Evolutionary conservation across 2,329 filamentous ascomycete species (phyloP).

Genomic region (Xylariaceae sp.): DNA sequence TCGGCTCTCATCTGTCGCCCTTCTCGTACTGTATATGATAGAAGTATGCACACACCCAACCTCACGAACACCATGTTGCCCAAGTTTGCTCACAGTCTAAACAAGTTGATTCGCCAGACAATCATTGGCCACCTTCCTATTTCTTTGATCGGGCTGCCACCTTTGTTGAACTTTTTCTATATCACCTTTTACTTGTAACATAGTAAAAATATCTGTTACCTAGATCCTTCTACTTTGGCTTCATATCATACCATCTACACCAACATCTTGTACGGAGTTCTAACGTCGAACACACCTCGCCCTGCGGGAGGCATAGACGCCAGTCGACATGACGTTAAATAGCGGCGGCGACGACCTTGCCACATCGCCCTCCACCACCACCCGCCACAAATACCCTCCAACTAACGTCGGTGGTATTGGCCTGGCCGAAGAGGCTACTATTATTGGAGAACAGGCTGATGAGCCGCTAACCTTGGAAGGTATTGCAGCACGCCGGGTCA

Average conservation of each 20-base stretch:
- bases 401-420: conserved; percentile 22
- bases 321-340: conserved; percentile 8
- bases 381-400: conserved; percentile 8
- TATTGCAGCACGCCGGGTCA: conserved; percentile 65
- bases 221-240: too few species aligned
- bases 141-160: too few species aligned
- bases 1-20: too few species aligned
- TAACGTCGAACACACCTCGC: background rate
- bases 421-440: conserved; percentile 20
- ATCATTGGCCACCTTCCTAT: too few species aligned
- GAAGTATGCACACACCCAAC: too few species aligned
- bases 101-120: too few species aligned
- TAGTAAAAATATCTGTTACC: too few species aligned
- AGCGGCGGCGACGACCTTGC: conserved; percentile 4
- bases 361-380: conserved; percentile 12
- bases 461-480: conserved; percentile 58
- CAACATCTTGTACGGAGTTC: background rate
- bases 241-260: conserved; percentile 19
- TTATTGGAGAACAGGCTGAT: conserved; percentile 20
- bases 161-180: too few species aligned
- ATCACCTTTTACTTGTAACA: too few species aligned
- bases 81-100: too few species aligned
- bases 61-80: too few species aligned
- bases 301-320: background rate
- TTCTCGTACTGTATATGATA: too few species aligned